Evolutionary conservation across 176 grass and related monocot genomes (phyloP), one percentile per base, ranked within the genome.

Genomic region (Ensete ventricosum): DNA sequence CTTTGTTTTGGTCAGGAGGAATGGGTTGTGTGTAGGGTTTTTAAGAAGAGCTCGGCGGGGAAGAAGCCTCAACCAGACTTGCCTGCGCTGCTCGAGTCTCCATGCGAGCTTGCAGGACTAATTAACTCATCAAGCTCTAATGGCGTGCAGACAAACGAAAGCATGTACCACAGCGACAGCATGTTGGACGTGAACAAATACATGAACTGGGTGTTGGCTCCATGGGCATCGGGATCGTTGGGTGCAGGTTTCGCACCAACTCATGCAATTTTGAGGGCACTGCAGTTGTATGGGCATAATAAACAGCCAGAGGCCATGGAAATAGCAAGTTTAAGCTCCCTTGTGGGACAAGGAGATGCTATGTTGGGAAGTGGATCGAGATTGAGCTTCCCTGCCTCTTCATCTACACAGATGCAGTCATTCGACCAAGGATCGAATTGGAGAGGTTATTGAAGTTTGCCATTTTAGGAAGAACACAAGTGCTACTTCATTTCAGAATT

Each of bases 21-120:
- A 43, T 78, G 76, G 76, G 63, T 78, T 8, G 76, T 78, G 23
- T 78, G 76, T 53, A 68, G 76, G 63, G 76, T 78, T n/a, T 78
- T 78, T 5, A 78, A 54, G 51, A 78, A 78, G 76, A 67, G 23
- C 50, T 34, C 12, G 23, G 55, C 17, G 8, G 50, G n/a, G 24
- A 78, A 78, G 63, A 78, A 67, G 13, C 14, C 63, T 3, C 48
- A 55, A 48, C 51, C 51, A 9, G 53, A 25, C 51, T 54, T 63
- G 4, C 76, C 50, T 11, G 5, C 48, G 19, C 54, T 78, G 76
- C 76, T 78, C 3, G 76, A 24, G 12, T 78, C 64, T 29, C 76
- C 63, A 55, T 78, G 64, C 74, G 14, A 62, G 34, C 34, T 43
- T 43, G 34, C 34, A 43, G 34, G 34, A 43, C 34, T 43, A 43